Percentiles rank a stretch among this genome's conserved stretches.
Evolutionary conservation across 208 protist genomes (phyloP).

Genomic region (Phytomonas sp.): DNA sequence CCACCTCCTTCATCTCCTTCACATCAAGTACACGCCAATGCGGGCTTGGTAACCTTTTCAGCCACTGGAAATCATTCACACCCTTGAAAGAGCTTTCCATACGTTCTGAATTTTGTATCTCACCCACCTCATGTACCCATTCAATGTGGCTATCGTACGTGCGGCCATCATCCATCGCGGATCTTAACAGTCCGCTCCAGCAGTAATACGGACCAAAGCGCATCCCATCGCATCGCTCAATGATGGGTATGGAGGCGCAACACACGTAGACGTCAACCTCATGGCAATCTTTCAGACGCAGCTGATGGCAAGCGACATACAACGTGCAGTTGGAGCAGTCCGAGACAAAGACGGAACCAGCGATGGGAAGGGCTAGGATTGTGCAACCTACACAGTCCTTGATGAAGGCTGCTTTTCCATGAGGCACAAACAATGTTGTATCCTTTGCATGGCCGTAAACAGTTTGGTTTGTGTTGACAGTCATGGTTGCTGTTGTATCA

Average conservation of each 20-base stretch:
- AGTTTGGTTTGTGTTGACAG: conserved; percentile 9
- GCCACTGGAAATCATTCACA: conserved; percentile 86
- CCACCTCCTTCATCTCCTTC: conserved; percentile 19
- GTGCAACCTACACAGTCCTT: conserved; percentile 34
- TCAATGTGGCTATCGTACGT: conserved; percentile 33
- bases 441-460: conserved; percentile 29
- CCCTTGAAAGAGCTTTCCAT: conserved; percentile 33
- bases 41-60: conserved; percentile 67
- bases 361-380: conserved; percentile 53
- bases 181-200: conserved; percentile 58
- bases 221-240: conserved; percentile 62
- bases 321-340: conserved; percentile 52
- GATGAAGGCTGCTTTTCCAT: conserved; percentile 52
- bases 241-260: conserved; percentile 75
- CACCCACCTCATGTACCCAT: conserved; percentile 55
- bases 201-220: conserved; percentile 70
- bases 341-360: conserved; percentile 73
- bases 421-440: conserved; percentile 30
- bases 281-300: conserved; percentile 71
- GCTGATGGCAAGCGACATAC: conserved; percentile 81
- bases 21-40: conserved; percentile 63
- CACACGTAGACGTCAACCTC: conserved; percentile 70
- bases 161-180: conserved; percentile 14
- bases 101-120: conserved; percentile 26
- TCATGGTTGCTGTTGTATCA: neutral